A percentile compares a stretch with the other conserved stretches of the same genome.
Evolutionary conservation across 495 filamentous ascomycete species (phyloP).

Genomic region (Aspergillus steynii): DNA sequence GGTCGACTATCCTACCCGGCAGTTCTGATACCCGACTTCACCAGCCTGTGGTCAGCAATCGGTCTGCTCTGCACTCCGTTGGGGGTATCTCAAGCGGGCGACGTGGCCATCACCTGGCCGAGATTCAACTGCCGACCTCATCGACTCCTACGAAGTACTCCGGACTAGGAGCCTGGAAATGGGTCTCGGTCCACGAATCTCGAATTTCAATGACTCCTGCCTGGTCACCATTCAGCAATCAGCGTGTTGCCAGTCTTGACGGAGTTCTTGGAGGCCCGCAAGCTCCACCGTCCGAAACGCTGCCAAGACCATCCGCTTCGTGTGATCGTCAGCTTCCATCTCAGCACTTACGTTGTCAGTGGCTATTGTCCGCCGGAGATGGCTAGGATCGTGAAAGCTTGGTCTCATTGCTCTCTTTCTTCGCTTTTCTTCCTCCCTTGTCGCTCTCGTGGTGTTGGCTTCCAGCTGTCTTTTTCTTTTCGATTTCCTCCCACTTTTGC

Average conservation of each 20-base stretch:
- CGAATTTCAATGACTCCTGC: background rate
- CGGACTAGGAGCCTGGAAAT: background rate
- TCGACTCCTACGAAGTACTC: no score
- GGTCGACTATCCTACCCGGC: no score
- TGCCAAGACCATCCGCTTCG: slow-evolving; percentile 33
- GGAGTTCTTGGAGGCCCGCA: background rate
- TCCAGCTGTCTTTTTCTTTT: background rate
- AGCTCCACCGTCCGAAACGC: slow-evolving; percentile 33
- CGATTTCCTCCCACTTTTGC: slow-evolving; percentile 3
- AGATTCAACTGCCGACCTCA: background rate
- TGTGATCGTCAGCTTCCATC: slow-evolving; percentile 33
- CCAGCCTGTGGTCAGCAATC: no score
- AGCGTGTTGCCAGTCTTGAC: background rate
- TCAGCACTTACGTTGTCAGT: slow-evolving; percentile 30
- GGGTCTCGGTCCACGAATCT: background rate
- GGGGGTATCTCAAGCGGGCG: no score
- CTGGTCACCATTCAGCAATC: background rate
- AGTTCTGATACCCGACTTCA: no score
- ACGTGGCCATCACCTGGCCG: background rate
- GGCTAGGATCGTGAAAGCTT: slow-evolving; percentile 13
- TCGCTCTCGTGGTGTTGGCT: background rate
- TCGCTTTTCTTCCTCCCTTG: background rate
- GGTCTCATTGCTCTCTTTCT: slow-evolving; percentile 5
- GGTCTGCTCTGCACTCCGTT: no score
- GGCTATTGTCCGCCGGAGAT: slow-evolving; percentile 18